phyloP scores from a whole-genome alignment of 352 stramenopile genomes.

The Globisporangium barbulae region DNA sequence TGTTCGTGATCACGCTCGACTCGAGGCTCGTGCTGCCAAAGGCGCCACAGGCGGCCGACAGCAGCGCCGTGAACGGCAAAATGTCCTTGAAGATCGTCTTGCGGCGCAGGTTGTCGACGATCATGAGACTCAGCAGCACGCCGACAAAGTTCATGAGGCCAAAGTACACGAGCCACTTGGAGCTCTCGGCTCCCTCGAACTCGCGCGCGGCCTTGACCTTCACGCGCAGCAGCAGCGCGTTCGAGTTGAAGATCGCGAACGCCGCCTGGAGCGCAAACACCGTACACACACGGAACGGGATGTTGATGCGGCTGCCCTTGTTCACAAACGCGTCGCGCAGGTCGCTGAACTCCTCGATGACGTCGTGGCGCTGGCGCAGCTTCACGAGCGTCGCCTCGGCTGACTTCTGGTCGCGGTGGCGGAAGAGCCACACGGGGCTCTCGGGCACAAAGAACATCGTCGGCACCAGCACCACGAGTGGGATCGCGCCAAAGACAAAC shows the following conservation, averaged over 20 bases:
- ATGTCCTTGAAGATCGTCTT: conserved; percentile 90
- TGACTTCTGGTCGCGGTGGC: conserved; percentile 59
- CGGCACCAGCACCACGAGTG: conserved; percentile 58
- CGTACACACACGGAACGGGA: conserved; percentile 64
- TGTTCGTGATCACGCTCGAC: conserved; percentile 41
- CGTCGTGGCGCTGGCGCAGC: conserved; percentile 81
- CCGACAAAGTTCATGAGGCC: conserved; percentile 72
- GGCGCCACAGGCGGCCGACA: conserved; percentile 60
- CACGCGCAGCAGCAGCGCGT: conserved; percentile 61
- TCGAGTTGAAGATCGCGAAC: conserved; percentile 71
- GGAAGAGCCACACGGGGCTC: conserved; percentile 77
- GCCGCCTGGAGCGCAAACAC: conserved; percentile 60
- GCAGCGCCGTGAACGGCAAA: conserved; percentile 55
- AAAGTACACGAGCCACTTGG: conserved; percentile 79
- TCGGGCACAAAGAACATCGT: conserved; percentile 65
- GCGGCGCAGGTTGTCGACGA: conserved; percentile 79
- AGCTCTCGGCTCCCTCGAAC: conserved; percentile 51
- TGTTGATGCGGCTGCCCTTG: conserved; percentile 60
- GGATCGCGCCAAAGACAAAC: conserved; percentile 74
- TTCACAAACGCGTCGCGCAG: conserved; percentile 64
- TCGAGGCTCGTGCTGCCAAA: conserved; percentile 46
- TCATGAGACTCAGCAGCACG: conserved; percentile 63
- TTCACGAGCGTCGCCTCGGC: conserved; percentile 61
- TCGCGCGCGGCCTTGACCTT: conserved; percentile 45
- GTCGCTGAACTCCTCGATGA: conserved; percentile 71